phyloP scores from a whole-genome alignment of 169 alveolate genomes.

The Plasmodium sp. region DNA sequence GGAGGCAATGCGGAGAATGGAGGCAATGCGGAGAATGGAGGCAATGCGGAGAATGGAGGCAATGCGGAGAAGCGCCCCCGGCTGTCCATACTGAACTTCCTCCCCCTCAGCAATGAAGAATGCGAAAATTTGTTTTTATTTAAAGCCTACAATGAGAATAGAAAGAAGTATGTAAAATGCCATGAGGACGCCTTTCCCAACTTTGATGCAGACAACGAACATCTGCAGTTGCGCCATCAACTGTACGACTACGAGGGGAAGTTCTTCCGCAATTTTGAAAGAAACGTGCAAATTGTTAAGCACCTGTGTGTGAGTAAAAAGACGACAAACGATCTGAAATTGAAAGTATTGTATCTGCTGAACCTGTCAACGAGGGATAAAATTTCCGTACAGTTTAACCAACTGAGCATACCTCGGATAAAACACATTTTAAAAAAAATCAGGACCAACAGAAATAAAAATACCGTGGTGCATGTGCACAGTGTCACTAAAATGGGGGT shows the following conservation, averaged over 20 bases:
- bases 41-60: too few relatives aligned
- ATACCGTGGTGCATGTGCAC: constrained; percentile 16
- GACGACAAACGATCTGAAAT: constrained; percentile 13
- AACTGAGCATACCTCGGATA: constrained; percentile 28
- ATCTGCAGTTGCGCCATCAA: not conserved
- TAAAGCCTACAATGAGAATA: constrained; percentile 58
- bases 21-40: not conserved
- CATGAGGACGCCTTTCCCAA: constrained; percentile 6
- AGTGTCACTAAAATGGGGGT: not conserved
- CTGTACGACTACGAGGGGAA: constrained; percentile 7
- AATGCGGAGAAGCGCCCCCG: not conserved
- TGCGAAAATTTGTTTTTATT: constrained; percentile 34
- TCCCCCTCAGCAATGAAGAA: constrained; percentile 35
- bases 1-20: too few relatives aligned
- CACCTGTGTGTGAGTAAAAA: constrained; percentile 16
- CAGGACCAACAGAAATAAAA: not conserved
- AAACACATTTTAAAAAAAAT: constrained; percentile 30
- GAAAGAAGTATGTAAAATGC: constrained; percentile 32
- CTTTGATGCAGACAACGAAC: constrained; percentile 9
- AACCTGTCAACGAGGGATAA: constrained; percentile 18
- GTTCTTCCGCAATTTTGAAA: constrained; percentile 12
- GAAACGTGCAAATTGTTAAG: constrained; percentile 11
- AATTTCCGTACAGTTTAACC: constrained; percentile 18
- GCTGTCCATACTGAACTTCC: constrained; percentile 25
- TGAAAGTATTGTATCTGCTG: constrained; percentile 23